Conservation (phyloP, 2,329 filamentous ascomycete genomes). For the Bipolaris bicolor region DNA sequence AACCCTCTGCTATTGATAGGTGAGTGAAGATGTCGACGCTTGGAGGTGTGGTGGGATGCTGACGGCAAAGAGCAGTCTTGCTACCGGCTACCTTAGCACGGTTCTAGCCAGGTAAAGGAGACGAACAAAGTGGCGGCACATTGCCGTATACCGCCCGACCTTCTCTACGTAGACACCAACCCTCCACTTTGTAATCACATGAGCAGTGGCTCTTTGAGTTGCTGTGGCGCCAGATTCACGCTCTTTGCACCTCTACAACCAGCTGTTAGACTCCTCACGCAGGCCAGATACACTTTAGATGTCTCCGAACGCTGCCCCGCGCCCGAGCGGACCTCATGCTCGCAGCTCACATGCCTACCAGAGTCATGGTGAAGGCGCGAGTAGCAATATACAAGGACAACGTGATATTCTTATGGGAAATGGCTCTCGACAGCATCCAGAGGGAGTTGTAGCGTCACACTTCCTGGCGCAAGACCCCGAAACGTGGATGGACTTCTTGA, state of each 20-base stretch:
- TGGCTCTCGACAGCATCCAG: conserved; percentile 17
- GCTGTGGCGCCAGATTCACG: conserved; percentile 1
- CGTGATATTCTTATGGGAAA: conserved; percentile 7
- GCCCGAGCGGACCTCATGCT: conserved; percentile 17
- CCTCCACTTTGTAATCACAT: conserved; percentile 12
- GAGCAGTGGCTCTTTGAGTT: not conserved
- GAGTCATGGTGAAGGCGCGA: conserved; percentile 19
- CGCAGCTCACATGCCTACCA: conserved; percentile 25
- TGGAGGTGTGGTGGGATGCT: not conserved
- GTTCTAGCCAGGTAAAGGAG: not conserved
- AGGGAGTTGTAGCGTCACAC: conserved; percentile 38
- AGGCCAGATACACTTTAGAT: conserved; percentile 7
- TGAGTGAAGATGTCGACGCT: conserved; percentile 10
- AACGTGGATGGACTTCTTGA: conserved; percentile 47
- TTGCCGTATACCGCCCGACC: conserved; percentile 33
- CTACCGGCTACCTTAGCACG: conserved; percentile 14
- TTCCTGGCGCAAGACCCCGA: conserved; percentile 39
- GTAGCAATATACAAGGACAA: conserved; percentile 14
- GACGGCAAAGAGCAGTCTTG: conserved; percentile 5
- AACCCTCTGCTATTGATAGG: conserved; percentile 15
- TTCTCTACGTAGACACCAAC: conserved; percentile 13
- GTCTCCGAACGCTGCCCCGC: conserved; percentile 23
- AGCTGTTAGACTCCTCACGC: conserved; percentile 5
- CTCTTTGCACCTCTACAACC: conserved; percentile 3
- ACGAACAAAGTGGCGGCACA: conserved; percentile 35